Evolutionary conservation across 352 stramenopile species (phyloP), one percentile per base, ranked within the genome.

Genomic region (Pythium dissotocum): DNA sequence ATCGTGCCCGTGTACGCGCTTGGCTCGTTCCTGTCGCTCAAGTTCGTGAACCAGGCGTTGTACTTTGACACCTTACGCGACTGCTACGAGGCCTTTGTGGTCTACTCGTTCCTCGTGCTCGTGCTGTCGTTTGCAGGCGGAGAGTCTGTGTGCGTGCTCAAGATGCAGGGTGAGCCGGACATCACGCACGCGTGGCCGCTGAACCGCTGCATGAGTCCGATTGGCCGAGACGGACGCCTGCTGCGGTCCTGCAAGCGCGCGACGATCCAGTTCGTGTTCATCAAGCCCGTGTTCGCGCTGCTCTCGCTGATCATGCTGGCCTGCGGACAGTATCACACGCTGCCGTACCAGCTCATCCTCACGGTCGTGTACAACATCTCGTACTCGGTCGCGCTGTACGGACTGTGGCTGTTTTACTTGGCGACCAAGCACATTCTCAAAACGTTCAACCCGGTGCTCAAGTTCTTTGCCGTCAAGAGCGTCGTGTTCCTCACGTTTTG

Each of bases 401-500:
- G 88, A 0, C 75, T 98, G 4, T 89, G 93, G 73, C 61, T 98
- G 38, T 97, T 98, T 72, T 98, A 97, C 79, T 62, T 95, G 13
- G 91, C 90, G 4, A 97, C 87, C 42, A 88, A 93, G 61, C 82
- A 96, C 73, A 91, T 93, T 52, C 67, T 95, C 59, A 80, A 87
- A 73, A 79, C 82, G 28, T 94, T 94, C 63, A 87, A 87, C 65
- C 93, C 93, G 10, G 85, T 98, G 49, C 78, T 95, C 68, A 98
- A 98, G 79, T 98, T 98, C 63, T 88, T 97, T 54, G 89, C 90
- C 0, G 91, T 98, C 59, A 98, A 98, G 74, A 82, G 77, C 56
- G 87, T 98, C 60, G 90, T 98, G 33, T 98, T 98, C 65, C 83
- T 97, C 49, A 97, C 91, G 28, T 98, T 96, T 74, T 98, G 92